Conservation (phyloP, 495 filamentous ascomycete genomes). For the Acidomyces sp. region DNA sequence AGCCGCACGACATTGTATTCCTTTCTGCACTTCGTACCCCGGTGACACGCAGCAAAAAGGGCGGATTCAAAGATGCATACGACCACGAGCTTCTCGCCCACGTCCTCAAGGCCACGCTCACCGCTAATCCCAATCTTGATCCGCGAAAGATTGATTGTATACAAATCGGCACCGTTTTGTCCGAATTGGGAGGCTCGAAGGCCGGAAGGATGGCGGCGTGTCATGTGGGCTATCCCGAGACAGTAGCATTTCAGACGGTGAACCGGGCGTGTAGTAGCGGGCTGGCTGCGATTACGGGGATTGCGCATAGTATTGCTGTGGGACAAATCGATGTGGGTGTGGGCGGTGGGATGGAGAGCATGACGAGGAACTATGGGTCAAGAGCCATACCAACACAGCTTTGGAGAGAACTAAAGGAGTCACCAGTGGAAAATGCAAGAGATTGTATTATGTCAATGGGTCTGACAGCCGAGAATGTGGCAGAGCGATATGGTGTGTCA, state of each 20-base stretch:
- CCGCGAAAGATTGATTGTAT: slow-evolving; percentile 64
- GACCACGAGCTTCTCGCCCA: slow-evolving; percentile 75
- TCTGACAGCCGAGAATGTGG: slow-evolving; percentile 83
- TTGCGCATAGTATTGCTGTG: slow-evolving; percentile 57
- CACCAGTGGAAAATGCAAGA: slow-evolving; percentile 49
- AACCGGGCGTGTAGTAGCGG: slow-evolving; percentile 78
- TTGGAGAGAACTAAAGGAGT: slow-evolving; percentile 61
- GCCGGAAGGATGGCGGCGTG: slow-evolving; percentile 82
- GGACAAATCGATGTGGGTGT: slow-evolving; percentile 68
- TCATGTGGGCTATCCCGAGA: slow-evolving; percentile 62
- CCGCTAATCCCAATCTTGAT: slow-evolving; percentile 60
- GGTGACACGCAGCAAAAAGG: slow-evolving; percentile 35
- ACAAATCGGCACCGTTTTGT: slow-evolving; percentile 73
- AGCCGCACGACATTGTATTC: slow-evolving; percentile 72
- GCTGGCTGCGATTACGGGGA: slow-evolving; percentile 56
- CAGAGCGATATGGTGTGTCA: slow-evolving; percentile 57
- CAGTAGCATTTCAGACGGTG: slow-evolving; percentile 66
- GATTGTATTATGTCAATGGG: slow-evolving; percentile 95
- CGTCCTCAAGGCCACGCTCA: slow-evolving; percentile 67
- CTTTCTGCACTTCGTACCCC: slow-evolving; percentile 33
- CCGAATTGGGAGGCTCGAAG: slow-evolving; percentile 82
- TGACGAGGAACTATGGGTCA: slow-evolving; percentile 78
- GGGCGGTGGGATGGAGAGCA: slow-evolving; percentile 83
- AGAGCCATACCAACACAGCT: slow-evolving; percentile 68
- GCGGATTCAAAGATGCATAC: slow-evolving; percentile 74